Percentiles rank a stretch among this genome's conserved stretches.
Evolutionary conservation across 768 basidiomycete species (phyloP).

Genomic region (Tylopilus sp.): DNA sequence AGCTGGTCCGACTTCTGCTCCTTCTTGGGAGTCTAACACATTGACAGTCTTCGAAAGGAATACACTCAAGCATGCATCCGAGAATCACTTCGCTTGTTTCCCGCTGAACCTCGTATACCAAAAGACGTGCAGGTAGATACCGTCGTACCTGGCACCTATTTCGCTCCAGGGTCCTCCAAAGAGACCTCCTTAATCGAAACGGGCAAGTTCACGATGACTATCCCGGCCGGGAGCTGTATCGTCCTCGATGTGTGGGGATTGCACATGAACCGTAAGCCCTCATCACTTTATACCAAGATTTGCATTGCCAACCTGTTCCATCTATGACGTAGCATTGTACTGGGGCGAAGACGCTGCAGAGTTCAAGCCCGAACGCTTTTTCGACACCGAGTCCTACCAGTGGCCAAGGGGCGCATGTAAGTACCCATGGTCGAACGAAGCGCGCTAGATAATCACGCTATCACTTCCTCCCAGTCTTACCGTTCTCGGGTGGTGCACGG

Average conservation of each 20-base stretch:
- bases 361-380: conserved; percentile 48
- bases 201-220: too few relatives aligned
- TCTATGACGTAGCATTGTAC: conserved; percentile 35
- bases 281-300: not conserved
- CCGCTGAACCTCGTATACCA: conserved; percentile 34
- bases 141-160: conserved; percentile 32
- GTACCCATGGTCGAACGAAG: not conserved
- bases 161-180: conserved; percentile 27
- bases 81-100: too few relatives aligned
- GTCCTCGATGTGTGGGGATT: conserved; percentile 41
- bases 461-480: conserved; percentile 29
- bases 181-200: conserved; percentile 16
- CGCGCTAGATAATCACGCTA: not conserved
- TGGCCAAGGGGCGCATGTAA: too few relatives aligned
- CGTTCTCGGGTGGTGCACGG: conserved; percentile 46
- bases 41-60: conserved; percentile 30
- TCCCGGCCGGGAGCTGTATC: conserved; percentile 39
- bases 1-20: conserved; percentile 28
- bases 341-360: conserved; percentile 45
- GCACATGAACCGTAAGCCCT: conserved; percentile 44
- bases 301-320: not conserved
- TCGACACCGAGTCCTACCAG: too few relatives aligned
- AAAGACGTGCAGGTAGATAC: conserved; percentile 36
- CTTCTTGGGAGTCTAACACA: not conserved
- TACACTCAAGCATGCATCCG: conserved; percentile 40